Conservation (phyloP, 1,284 basidiomycete genomes). For the Sanghuangporus baumii region DNA sequence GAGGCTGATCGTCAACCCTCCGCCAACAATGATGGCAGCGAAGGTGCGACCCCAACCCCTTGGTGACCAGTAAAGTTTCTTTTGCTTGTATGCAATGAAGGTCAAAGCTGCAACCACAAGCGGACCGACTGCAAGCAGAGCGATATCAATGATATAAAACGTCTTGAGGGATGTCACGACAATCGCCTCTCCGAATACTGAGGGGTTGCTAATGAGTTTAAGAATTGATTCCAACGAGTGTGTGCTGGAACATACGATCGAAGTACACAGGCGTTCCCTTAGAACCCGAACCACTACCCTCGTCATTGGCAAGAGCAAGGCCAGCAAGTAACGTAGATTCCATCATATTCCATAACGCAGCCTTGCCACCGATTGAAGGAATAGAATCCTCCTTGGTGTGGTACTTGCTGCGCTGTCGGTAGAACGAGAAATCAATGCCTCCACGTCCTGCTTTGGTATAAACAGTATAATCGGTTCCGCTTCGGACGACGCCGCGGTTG, state of each 20-base stretch:
- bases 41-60: slow-evolving; percentile 54
- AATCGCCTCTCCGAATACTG: slow-evolving; percentile 57
- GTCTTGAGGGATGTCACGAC: slow-evolving; percentile 47
- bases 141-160: slow-evolving; percentile 52
- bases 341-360: slow-evolving; percentile 72
- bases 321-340: slow-evolving; percentile 54
- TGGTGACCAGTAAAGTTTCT: slow-evolving; percentile 22
- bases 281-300: slow-evolving; percentile 26
- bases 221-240: not conserved
- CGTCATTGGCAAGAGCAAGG: slow-evolving; percentile 42
- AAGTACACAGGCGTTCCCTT: slow-evolving; percentile 56
- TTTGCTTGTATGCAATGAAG: slow-evolving; percentile 25
- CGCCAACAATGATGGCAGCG: slow-evolving; percentile 43
- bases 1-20: slow-evolving; percentile 42
- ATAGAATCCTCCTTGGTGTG: slow-evolving; percentile 66
- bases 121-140: slow-evolving; percentile 57
- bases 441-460: slow-evolving; percentile 49
- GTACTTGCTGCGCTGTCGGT: slow-evolving; percentile 61
- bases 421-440: slow-evolving; percentile 71
- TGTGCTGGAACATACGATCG: slow-evolving; percentile 46
- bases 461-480: slow-evolving; percentile 64
- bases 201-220: not conserved
- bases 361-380: slow-evolving; percentile 39
- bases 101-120: slow-evolving; percentile 43
- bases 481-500: slow-evolving; percentile 51